Conservation (phyloP, 257 asterid genomes). For the Gentiana macrophylla region DNA sequence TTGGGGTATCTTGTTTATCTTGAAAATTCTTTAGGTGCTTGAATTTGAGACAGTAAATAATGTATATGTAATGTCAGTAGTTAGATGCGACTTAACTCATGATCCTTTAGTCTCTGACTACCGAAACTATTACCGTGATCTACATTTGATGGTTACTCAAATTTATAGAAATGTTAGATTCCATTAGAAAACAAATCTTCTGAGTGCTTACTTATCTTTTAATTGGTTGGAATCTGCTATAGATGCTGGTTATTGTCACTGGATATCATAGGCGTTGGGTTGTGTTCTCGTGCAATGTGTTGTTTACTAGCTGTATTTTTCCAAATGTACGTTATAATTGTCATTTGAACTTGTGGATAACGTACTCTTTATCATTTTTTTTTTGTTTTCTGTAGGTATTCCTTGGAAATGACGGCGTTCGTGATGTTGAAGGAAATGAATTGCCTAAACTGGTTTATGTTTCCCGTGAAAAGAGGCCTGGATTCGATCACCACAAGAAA, state of each 20-base stretch:
- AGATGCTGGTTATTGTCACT: neutral
- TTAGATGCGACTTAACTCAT: neutral
- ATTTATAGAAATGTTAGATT: too few relatives aligned
- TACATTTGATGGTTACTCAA: too few relatives aligned
- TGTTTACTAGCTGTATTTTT: neutral
- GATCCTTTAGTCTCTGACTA: neutral
- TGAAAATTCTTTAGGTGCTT: neutral
- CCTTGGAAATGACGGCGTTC: slow-evolving; percentile 62
- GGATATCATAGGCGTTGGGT: neutral
- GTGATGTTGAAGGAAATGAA: slow-evolving; percentile 56
- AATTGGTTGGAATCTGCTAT: neutral
- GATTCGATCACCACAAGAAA: slow-evolving; percentile 88
- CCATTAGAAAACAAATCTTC: too few relatives aligned
- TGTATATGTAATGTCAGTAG: too few relatives aligned
- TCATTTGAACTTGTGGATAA: neutral
- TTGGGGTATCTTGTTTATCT: neutral
- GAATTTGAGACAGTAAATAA: too few relatives aligned
- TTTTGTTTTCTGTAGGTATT: slow-evolving; percentile 36
- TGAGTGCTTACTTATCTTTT: neutral
- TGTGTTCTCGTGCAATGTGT: neutral
- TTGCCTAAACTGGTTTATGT: slow-evolving; percentile 73
- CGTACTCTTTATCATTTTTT: neutral
- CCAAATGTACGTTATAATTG: neutral
- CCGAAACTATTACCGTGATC: neutral
- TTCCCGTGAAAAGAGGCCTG: slow-evolving; percentile 94